Evolutionary conservation across 768 basidiomycete species (phyloP).

Genomic region (Termitomyces sp.): DNA sequence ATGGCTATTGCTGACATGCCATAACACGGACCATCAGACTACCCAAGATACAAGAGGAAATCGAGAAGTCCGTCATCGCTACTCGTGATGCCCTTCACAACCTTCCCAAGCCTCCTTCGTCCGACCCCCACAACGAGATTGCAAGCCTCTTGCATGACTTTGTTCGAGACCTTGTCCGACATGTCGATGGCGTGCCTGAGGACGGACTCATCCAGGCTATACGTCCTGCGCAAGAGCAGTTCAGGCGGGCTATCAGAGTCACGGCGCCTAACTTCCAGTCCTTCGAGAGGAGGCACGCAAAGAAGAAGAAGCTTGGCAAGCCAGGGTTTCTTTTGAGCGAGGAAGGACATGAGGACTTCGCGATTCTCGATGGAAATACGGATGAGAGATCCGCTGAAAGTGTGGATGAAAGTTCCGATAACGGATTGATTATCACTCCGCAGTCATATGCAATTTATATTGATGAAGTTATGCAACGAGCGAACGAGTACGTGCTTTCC

Average conservation of each 20-base stretch:
- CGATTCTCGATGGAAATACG: background rate
- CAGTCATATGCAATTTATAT: constrained; percentile 35
- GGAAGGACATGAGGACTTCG: constrained; percentile 22
- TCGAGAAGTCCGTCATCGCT: constrained; percentile 39
- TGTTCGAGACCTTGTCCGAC: constrained; percentile 33
- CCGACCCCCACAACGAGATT: constrained; percentile 56
- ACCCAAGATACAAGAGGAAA: constrained; percentile 57
- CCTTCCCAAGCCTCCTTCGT: constrained; percentile 50
- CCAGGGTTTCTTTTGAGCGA: constrained; percentile 37
- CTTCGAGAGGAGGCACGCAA: constrained; percentile 24
- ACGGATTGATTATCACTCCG: background rate
- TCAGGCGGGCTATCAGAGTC: constrained; percentile 40
- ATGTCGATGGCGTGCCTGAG: constrained; percentile 52
- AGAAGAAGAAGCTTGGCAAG: constrained; percentile 12
- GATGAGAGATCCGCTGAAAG: too few relatives aligned
- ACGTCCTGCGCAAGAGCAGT: constrained; percentile 41
- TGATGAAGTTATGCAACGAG: constrained; percentile 46
- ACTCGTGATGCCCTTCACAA: constrained; percentile 23
- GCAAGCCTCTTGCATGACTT: constrained; percentile 45
- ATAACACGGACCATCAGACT: constrained; percentile 37
- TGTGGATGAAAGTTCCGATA: too few relatives aligned
- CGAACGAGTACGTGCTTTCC: constrained; percentile 38
- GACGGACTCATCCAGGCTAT: constrained; percentile 56
- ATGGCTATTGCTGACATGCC: background rate
- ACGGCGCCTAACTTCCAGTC: constrained; percentile 62